Evolutionary conservation across 345 rosid genomes (phyloP).

Genomic region (Carallia pectinifolia): DNA sequence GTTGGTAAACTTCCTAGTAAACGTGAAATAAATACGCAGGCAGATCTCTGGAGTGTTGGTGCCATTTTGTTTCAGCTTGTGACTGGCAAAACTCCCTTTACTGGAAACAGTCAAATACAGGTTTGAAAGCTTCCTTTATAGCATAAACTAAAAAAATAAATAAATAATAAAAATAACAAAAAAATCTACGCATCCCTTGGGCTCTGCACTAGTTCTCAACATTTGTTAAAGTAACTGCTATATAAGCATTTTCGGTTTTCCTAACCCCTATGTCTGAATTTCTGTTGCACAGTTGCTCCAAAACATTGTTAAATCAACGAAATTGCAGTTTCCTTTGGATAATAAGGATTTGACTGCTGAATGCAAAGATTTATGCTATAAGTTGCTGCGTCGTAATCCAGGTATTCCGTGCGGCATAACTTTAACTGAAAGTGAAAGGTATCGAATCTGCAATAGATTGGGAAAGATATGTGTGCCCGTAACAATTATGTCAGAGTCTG

Average conservation of each 20-base stretch:
- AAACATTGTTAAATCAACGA: slow-evolving; percentile 78
- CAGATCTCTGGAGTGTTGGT: slow-evolving; percentile 99
- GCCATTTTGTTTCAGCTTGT: slow-evolving; percentile 93
- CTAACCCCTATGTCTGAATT: slow-evolving; percentile 16
- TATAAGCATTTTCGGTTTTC: background rate
- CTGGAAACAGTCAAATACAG: slow-evolving; percentile 86
- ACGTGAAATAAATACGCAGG: slow-evolving; percentile 60
- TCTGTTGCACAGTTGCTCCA: slow-evolving; percentile 77
- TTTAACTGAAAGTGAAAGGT: background rate
- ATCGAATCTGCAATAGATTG: no score
- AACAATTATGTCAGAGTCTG: no score
- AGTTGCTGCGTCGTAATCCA: slow-evolving; percentile 84
- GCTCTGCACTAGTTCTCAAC: no score
- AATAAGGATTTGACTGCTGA: slow-evolving; percentile 54
- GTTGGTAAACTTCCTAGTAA: slow-evolving; percentile 26
- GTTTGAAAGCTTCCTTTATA: slow-evolving; percentile 33
- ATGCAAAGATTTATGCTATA: slow-evolving; percentile 86
- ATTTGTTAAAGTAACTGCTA: no score
- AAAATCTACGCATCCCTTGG: no score
- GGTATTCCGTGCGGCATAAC: slow-evolving; percentile 44
- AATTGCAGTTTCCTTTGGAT: slow-evolving; percentile 68
- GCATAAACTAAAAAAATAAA: background rate
- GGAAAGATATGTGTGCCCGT: no score
- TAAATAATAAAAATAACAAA: no score
- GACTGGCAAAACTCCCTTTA: slow-evolving; percentile 90